Evolutionary conservation across 1,139 yeast genomes (phyloP).

Genomic region (Hansenula sp.): DNA sequence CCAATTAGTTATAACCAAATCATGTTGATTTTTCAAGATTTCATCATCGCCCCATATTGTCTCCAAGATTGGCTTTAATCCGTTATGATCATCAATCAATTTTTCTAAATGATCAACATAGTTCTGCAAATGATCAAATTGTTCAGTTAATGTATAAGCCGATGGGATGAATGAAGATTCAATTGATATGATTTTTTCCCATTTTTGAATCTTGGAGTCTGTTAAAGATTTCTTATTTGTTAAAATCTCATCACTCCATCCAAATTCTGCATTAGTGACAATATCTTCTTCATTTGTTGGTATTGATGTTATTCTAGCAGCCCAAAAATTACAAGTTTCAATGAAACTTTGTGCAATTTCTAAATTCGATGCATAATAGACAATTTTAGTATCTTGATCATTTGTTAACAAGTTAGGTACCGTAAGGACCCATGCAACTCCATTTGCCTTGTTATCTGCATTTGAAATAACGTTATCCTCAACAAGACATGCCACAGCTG

Average conservation of each 20-base stretch:
- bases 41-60: constrained; percentile 32
- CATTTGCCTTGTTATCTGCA: constrained; percentile 14
- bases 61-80: constrained; percentile 26
- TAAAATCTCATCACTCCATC: constrained; percentile 54
- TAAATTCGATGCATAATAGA: constrained; percentile 48
- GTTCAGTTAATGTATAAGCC: constrained; percentile 25
- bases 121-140: constrained; percentile 25
- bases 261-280: constrained; percentile 74
- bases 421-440: constrained; percentile 21
- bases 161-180: constrained; percentile 28
- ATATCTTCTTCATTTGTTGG: constrained; percentile 53
- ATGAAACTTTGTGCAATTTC: constrained; percentile 72
- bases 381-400: constrained; percentile 18
- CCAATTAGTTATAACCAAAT: constrained; percentile 35
- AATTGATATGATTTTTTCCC: constrained; percentile 36
- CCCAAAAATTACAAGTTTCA: constrained; percentile 86
- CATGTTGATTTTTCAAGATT: constrained; percentile 17
- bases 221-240: constrained; percentile 4
- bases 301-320: constrained; percentile 76
- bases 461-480: constrained; percentile 18
- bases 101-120: constrained; percentile 28
- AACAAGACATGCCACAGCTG: constrained; percentile 19
- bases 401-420: constrained; percentile 17
- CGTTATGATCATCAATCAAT: constrained; percentile 31
- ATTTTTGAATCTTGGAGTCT: constrained; percentile 24